Percentiles rank a stretch among this genome's conserved stretches.
These are phyloP conservation scores for Fusarium nelsonii DNA, from an alignment of 2,329 filamentous ascomycete genomes.

Conservation along the genomic window DNA sequence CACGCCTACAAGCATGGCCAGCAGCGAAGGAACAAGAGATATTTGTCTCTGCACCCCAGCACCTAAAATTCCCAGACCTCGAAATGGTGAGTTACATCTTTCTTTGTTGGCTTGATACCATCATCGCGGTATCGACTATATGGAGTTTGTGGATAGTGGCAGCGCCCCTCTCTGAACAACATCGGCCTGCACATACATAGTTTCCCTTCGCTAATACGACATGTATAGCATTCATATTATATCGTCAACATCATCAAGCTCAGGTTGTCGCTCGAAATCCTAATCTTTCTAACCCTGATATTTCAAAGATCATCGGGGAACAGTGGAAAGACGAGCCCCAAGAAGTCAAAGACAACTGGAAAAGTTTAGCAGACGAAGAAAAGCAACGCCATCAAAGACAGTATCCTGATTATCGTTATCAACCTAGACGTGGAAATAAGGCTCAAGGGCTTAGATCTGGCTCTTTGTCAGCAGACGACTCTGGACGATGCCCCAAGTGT, in stretches of 20 bases:
- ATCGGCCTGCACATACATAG: background rate
- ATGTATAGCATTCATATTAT: slow-evolving; percentile 90
- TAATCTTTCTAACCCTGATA: slow-evolving; percentile 93
- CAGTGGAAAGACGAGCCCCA: slow-evolving; percentile 86
- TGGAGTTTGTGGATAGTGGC: slow-evolving; percentile 18
- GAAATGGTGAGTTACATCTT: slow-evolving; percentile 65
- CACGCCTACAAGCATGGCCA: slow-evolving; percentile 48
- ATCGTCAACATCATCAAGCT: slow-evolving; percentile 92
- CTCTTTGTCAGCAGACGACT: slow-evolving; percentile 60
- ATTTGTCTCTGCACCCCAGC: slow-evolving; percentile 69
- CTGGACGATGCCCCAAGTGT: slow-evolving; percentile 76
- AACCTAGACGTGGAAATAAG: slow-evolving; percentile 76
- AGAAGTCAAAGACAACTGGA: slow-evolving; percentile 86
- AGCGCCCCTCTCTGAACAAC: background rate
- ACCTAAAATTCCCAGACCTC: slow-evolving; percentile 69
- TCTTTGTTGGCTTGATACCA: slow-evolving; percentile 32
- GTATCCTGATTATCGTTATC: slow-evolving; percentile 95
- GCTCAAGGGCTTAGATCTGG: slow-evolving; percentile 50
- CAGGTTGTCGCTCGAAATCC: slow-evolving; percentile 84
- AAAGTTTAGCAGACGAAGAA: slow-evolving; percentile 89
- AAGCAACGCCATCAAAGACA: slow-evolving; percentile 89
- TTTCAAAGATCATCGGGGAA: slow-evolving; percentile 96
- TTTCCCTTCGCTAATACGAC: slow-evolving; percentile 42
- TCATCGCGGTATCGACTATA: slow-evolving; percentile 5
- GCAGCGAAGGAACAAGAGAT: slow-evolving; percentile 54